Evolutionary conservation across 306 rosid species (phyloP), one percentile per base, ranked within the genome.

Genomic region (Prunus mume): DNA sequence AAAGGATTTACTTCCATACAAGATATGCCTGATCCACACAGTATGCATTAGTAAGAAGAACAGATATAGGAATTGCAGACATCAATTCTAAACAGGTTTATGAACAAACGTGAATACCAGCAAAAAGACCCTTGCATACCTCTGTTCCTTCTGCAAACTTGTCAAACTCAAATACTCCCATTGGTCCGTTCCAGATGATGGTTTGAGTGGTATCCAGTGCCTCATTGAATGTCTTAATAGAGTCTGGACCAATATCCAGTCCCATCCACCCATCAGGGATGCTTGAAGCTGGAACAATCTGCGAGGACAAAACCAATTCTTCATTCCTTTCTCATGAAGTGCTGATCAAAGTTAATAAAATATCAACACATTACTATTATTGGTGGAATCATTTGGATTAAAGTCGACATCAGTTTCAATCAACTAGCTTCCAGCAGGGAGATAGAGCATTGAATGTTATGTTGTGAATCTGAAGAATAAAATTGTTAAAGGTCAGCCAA

Each of bases 231-330:
- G 97, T 76, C 87, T 88, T 91, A 51, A 96, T 51, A 30, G 99
- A 96, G 61, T 96, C 99, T 75, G 99, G 99, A 57, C 99, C 99
- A 77, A 96, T 88, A 85, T 96, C 99, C 89, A 96, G 85, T 73
- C 99, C 99, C 99, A 96, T 96, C 99, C 99, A 96, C 49, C 99
- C 99, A 78, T 96, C 98, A 56, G 99, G 98, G 77, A 96, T 96
- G 79, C 91, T 95, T 76, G 98, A 84, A 73, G 99, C 84, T 52
- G 98, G 88, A 78, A 96, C 99, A 11, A 90, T 67, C 99, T 96
- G 88, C 85, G 85, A 84, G 34, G 54, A 61, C 7, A 49, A 49
- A 49, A 12, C 54, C 54, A 49, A 14, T 49, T 3, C 54, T 14
- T 38, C 43, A 38, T 38, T 38, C 74, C 58, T 76, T 51, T 51